Base-by-base conservation (phyloP, 352 stramenopile genomes). In the Thraustotheca clavata region DNA sequence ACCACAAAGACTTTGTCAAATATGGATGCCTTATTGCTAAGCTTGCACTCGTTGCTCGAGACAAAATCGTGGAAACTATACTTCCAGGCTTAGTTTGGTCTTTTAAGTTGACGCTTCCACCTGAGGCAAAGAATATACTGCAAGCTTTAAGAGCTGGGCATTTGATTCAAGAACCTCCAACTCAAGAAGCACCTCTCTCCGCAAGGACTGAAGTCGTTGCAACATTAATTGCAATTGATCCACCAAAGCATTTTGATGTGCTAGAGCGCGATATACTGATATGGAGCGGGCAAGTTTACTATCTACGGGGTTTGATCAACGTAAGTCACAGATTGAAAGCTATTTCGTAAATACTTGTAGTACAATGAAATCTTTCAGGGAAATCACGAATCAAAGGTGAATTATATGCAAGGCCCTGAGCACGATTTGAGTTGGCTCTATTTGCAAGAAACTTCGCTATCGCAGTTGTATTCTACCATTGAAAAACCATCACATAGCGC, bases 391-490 rank as follows among this genome's bases (percentile, higher is more conserved):
- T 26, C 22, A 16, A 22, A 29, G 57, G 7, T 52, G 9, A 65
- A 24, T 27, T 22, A 27, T 12, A 31, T 65, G 2, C 35, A 54
- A 55, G 57, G 57, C 4, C 57, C 57, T 12, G 57, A 65, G 18
- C 57, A 65, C 35, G 57, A 65, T n/a, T 31, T 65, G 11, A 46
- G 41, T 14, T 65, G 57, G 57, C 38, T 27, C 2, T 65, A 54
- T 32, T 54, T 65, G 43, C 27, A 6, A 6, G 24, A 24, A 33
- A 3, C 38, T 14, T 34, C 38, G 7, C 18, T 41, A 18, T 14
- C 26, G 11, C 32, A 20, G 11, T 27, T 31, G 43, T 52, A 52
- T 7, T 2, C 1, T 2, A 52, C 24, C 43, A 43, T 43, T 31
- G 9, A 11, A 31, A 31, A 5, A 16, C 1, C 14, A 40, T 24